Conservation (phyloP, 1,284 basidiomycete species). For the Cutaneotrichosporon dermatis region DNA sequence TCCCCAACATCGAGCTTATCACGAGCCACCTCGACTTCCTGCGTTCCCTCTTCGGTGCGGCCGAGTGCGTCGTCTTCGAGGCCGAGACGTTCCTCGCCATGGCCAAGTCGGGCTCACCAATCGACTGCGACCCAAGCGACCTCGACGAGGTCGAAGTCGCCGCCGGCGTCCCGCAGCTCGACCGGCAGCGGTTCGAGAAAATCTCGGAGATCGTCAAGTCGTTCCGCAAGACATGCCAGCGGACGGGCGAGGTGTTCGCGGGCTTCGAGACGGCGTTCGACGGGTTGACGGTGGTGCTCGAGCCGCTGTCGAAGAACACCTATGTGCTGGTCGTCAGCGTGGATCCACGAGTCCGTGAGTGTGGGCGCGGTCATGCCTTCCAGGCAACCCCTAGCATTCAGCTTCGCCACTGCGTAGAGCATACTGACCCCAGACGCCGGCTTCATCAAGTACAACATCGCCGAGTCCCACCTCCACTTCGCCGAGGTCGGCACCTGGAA, state of each 20-base stretch:
- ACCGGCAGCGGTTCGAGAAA: slow-evolving; percentile 85
- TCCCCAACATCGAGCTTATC: slow-evolving; percentile 87
- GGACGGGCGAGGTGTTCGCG: slow-evolving; percentile 67
- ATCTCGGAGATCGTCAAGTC: slow-evolving; percentile 93
- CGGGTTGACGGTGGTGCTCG: slow-evolving; percentile 79
- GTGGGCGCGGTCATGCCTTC: too few relatives aligned
- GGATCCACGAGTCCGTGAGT: slow-evolving; percentile 76
- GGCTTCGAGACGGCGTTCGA: slow-evolving; percentile 70
- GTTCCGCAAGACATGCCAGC: slow-evolving; percentile 83
- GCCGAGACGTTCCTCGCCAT: slow-evolving; percentile 96
- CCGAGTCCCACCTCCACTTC: slow-evolving; percentile 50
- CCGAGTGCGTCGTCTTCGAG: slow-evolving; percentile 94
- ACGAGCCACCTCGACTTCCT: slow-evolving; percentile 80
- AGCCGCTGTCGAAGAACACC: slow-evolving; percentile 89
- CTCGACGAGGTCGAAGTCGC: slow-evolving; percentile 34
- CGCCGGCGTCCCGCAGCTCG: slow-evolving; percentile 55
- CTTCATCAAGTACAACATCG: slow-evolving; percentile 52
- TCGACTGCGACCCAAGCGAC: slow-evolving; percentile 41
- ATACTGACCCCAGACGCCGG: slow-evolving; percentile 44
- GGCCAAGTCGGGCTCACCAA: slow-evolving; percentile 54
- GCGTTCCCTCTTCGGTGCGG: slow-evolving; percentile 76
- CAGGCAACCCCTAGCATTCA: too few relatives aligned
- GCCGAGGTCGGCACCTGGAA: slow-evolving; percentile 43
- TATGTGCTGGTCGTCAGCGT: slow-evolving; percentile 81
- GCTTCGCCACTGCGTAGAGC: too few relatives aligned